Evolutionary conservation across 1,284 basidiomycete genomes (phyloP).

Genomic region (Tylopilus orsonianus): DNA sequence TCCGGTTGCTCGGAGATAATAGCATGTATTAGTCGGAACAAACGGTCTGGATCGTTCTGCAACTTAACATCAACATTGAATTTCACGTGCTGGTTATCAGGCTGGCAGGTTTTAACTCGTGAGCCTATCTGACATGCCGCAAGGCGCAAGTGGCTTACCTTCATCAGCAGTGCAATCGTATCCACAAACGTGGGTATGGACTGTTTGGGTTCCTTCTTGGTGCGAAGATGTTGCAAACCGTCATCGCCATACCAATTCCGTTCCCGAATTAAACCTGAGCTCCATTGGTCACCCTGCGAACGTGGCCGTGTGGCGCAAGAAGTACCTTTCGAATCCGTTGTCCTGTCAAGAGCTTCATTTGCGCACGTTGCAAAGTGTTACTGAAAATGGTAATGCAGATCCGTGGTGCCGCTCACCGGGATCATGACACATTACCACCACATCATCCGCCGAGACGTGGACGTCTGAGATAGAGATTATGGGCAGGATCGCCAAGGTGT

Average conservation of each 20-base stretch:
- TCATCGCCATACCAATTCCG: constrained; percentile 69
- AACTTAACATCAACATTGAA: constrained; percentile 96
- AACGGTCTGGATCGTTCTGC: constrained; percentile 84
- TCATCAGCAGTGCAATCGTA: constrained; percentile 81
- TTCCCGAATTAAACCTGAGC: constrained; percentile 65
- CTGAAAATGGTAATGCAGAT: constrained; percentile 23
- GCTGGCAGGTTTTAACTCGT: constrained; percentile 42
- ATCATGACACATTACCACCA: constrained; percentile 96
- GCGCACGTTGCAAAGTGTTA: constrained; percentile 20
- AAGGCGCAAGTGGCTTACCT: constrained; percentile 41
- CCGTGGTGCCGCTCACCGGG: constrained; percentile 56
- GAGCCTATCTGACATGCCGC: constrained; percentile 6
- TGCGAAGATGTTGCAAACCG: constrained; percentile 83
- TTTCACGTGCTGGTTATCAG: constrained; percentile 81
- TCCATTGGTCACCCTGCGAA: constrained; percentile 22
- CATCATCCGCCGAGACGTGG: constrained; percentile 88
- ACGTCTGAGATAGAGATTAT: constrained; percentile 80
- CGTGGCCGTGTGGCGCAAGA: constrained; percentile 16
- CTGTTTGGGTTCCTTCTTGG: constrained; percentile 80
- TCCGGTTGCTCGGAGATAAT: constrained; percentile 68
- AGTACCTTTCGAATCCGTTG: constrained; percentile 65
- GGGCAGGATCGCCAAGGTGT: constrained; percentile 36
- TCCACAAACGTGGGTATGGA: constrained; percentile 86
- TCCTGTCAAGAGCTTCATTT: constrained; percentile 59
- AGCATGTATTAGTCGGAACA: constrained; percentile 85